These are phyloP conservation scores for Ceratocystis eucalypticola DNA, from an alignment of 2,329 filamentous ascomycete species.

Conservation along the genomic window DNA sequence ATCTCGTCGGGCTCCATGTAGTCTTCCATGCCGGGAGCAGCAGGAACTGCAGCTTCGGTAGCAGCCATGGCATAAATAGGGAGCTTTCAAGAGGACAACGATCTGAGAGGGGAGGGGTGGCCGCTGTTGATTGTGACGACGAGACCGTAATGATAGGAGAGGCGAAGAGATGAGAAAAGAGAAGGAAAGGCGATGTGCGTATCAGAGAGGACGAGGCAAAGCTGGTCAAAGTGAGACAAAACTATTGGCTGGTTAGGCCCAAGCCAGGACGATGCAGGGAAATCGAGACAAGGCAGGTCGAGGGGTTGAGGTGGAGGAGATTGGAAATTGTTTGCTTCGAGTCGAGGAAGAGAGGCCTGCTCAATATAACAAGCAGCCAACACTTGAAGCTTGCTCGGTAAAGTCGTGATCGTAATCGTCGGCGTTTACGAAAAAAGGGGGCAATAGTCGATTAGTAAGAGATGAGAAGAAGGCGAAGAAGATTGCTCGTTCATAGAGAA, in stretches of 20 bases:
- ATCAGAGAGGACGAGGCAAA: background rate
- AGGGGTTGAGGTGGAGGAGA: background rate
- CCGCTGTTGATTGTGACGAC: background rate
- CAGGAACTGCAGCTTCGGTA: slow-evolving; percentile 21
- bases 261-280: background rate
- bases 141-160: too few relatives aligned
- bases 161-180: background rate
- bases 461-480: background rate
- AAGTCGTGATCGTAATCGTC: too few relatives aligned
- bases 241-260: background rate
- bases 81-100: background rate
- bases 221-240: background rate
- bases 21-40: slow-evolving; percentile 40
- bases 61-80: background rate
- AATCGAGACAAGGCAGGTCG: background rate
- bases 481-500: background rate
- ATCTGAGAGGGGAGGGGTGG: background rate
- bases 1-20: slow-evolving; percentile 62
- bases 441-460: background rate
- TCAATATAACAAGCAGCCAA: too few relatives aligned
- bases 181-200: background rate
- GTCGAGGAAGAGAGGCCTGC: background rate
- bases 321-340: background rate
- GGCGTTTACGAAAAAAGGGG: background rate
- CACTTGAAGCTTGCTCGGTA: too few relatives aligned